Evolutionary conservation across 164 flowering plant genomes (phyloP).

Genomic region (Kalanchoe fedtschenkoi): DNA sequence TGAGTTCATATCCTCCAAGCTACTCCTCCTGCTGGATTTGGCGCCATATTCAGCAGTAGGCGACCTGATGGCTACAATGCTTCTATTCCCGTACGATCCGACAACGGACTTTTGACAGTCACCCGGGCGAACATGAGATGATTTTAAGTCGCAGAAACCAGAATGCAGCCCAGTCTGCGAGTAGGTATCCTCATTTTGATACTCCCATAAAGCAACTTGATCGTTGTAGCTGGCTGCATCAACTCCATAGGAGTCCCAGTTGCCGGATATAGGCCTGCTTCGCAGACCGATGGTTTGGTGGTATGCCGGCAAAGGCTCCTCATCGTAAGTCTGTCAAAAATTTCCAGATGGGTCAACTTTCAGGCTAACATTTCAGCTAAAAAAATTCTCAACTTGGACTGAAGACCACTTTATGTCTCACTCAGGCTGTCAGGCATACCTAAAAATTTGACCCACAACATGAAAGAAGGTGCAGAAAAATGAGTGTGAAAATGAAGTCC

Average conservation of each 20-base stretch:
- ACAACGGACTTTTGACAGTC: conserved; percentile 31
- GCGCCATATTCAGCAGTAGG: conserved; percentile 14
- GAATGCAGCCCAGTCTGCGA: conserved; percentile 29
- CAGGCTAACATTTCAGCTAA: too few relatives aligned
- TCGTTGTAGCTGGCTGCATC: conserved; percentile 9
- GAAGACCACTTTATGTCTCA: too few relatives aligned
- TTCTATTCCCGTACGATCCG: background rate
- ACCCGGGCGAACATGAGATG: conserved; percentile 25
- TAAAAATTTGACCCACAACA: too few relatives aligned
- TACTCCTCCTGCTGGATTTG: conserved; percentile 45
- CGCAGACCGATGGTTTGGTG: conserved; percentile 17
- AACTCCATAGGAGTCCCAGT: background rate
- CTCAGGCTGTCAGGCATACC: too few relatives aligned
- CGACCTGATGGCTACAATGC: conserved; percentile 20
- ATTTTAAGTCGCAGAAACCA: conserved; percentile 12
- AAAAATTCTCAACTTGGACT: background rate
- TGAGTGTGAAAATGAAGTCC: too few relatives aligned
- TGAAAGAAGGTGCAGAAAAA: too few relatives aligned
- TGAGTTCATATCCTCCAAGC: conserved; percentile 51
- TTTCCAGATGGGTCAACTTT: background rate
- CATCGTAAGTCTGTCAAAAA: conserved; percentile 68
- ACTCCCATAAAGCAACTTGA: conserved; percentile 24
- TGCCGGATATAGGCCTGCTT: background rate
- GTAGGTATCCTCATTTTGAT: conserved; percentile 22
- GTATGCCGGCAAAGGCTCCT: conserved; percentile 56